A percentile compares a stretch with the other conserved stretches of the same genome.
phyloP scores from a whole-genome alignment of 768 basidiomycete genomes.

The Boletus pseudopeckii region DNA sequence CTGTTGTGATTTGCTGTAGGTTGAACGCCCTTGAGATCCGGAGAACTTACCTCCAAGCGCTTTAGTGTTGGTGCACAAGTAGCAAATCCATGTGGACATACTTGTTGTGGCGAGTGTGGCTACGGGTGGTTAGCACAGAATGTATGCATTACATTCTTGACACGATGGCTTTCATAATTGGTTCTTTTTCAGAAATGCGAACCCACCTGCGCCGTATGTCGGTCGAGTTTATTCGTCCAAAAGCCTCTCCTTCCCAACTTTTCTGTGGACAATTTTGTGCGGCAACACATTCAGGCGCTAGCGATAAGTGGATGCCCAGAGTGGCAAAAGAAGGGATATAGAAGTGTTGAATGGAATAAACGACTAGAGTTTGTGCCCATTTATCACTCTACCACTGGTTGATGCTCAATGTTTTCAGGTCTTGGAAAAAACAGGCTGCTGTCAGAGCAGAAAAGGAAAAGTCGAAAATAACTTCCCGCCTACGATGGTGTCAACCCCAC shows the following conservation, averaged over 20 bases:
- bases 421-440: conserved; percentile 29
- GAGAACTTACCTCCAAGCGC: not conserved
- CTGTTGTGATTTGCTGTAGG: conserved; percentile 71
- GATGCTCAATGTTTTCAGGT: conserved; percentile 8
- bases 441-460: conserved; percentile 18
- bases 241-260: conserved; percentile 64
- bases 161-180: not conserved
- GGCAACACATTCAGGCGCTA: conserved; percentile 52
- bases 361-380: conserved; percentile 50
- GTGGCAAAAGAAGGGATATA: conserved; percentile 50
- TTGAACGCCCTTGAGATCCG: conserved; percentile 1
- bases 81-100: conserved; percentile 72
- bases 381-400: not conserved
- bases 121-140: conserved; percentile 55
- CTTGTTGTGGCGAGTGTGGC: conserved; percentile 65
- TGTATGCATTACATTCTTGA: conserved; percentile 33
- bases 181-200: conserved; percentile 33
- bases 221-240: conserved; percentile 39
- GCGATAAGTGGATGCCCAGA: conserved; percentile 45
- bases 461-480: conserved; percentile 8
- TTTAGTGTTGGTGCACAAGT: conserved; percentile 58
- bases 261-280: conserved; percentile 55
- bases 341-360: conserved; percentile 46
- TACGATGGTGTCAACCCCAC: conserved; percentile 12
- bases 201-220: conserved; percentile 59